These are phyloP conservation scores for Fusarium oxysporum DNA, from an alignment of 2,329 filamentous ascomycete species.

Conservation along the genomic window DNA sequence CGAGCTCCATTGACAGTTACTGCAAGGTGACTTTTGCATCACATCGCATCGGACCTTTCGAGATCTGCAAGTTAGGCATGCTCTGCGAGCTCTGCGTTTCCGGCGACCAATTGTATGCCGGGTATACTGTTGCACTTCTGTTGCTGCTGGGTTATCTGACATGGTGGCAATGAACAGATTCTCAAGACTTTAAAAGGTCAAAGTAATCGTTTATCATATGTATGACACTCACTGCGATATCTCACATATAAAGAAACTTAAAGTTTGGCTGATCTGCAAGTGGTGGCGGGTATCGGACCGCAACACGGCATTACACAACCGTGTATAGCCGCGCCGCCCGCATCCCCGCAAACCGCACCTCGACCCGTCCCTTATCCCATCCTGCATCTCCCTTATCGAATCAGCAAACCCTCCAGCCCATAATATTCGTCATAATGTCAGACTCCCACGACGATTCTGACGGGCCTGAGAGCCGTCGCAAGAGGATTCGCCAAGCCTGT, in stretches of 20 bases:
- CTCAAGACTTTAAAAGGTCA: accelerated
- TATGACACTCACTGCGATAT: background rate
- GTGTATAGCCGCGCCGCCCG: slow-evolving; percentile 2
- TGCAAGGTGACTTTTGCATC: slow-evolving; percentile 8
- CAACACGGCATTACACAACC: slow-evolving; percentile 17
- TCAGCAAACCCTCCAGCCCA: background rate
- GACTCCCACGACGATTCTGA: slow-evolving; percentile 15
- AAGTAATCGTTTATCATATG: accelerated
- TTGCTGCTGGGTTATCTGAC: background rate
- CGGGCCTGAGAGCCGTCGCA: slow-evolving; percentile 14
- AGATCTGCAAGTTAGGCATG: slow-evolving; percentile 7
- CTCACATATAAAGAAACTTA: background rate
- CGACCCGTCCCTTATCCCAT: background rate
- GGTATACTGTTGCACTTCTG: background rate
- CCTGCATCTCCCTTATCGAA: background rate
- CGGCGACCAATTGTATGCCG: background rate
- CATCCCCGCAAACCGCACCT: background rate
- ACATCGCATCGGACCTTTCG: slow-evolving; percentile 21
- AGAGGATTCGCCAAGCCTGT: slow-evolving; percentile 23
- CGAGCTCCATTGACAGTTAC: slow-evolving; percentile 9
- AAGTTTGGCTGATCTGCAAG: background rate
- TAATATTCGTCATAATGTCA: slow-evolving; percentile 4
- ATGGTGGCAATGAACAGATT: background rate
- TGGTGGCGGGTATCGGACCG: background rate
- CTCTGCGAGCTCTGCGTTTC: slow-evolving; percentile 1